A percentile compares a stretch with the other conserved stretches of the same genome.
Conservation (phyloP, 176 grass and related monocot genomes). For the Saccharum officinarum region DNA sequence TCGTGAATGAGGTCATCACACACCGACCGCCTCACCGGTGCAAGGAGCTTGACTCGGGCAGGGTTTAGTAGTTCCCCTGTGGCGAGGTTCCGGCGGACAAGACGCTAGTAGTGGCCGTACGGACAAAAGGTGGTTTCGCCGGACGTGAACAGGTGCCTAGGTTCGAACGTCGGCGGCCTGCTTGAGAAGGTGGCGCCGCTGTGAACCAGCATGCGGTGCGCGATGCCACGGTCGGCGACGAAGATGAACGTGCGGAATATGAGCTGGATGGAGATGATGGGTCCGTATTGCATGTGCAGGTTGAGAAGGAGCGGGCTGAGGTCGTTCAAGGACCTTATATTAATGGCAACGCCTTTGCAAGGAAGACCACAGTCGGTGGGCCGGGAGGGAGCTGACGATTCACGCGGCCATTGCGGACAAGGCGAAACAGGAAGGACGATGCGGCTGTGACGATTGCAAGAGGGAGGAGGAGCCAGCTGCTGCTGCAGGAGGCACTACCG, state of each 20-base stretch:
- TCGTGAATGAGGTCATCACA: conserved; percentile 31
- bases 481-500: no score
- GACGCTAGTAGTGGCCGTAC: conserved; percentile 53
- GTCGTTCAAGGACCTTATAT: conserved; percentile 40
- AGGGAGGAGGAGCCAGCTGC: not conserved
- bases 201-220: conserved; percentile 50
- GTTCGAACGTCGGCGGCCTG: conserved; percentile 16
- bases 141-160: conserved; percentile 24
- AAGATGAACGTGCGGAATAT: conserved; percentile 46
- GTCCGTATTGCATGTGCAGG: conserved; percentile 39
- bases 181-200: conserved; percentile 45
- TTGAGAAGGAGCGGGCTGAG: conserved; percentile 23
- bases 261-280: conserved; percentile 46
- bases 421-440: not conserved
- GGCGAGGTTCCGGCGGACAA: conserved; percentile 56
- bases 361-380: conserved; percentile 32
- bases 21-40: conserved; percentile 2
- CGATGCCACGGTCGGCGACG: conserved; percentile 46
- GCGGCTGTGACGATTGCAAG: not conserved
- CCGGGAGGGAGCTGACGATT: conserved; percentile 36
- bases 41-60: conserved; percentile 23
- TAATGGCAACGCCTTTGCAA: conserved; percentile 30
- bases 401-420: not conserved
- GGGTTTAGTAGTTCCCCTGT: conserved; percentile 40
- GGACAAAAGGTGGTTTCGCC: conserved; percentile 41